Evolutionary conservation across 352 stramenopile species (phyloP).

Genomic region (Pythium periplocum): DNA sequence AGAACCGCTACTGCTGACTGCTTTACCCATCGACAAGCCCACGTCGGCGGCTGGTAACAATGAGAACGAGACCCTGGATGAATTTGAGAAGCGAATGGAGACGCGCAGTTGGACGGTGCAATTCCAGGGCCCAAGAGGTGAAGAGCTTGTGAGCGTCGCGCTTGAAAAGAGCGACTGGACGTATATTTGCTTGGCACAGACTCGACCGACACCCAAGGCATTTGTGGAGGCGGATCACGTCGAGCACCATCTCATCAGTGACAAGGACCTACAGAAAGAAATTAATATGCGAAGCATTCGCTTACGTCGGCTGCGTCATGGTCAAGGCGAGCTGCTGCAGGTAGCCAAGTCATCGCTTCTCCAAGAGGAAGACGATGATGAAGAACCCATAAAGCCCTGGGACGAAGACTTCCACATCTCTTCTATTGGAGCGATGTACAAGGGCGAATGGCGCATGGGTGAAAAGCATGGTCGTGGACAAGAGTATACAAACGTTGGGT

Average conservation of each 20-base stretch:
- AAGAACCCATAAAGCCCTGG: slow-evolving; percentile 22
- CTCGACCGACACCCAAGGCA: slow-evolving; percentile 37
- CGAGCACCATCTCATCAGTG: slow-evolving; percentile 37
- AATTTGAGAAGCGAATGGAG: slow-evolving; percentile 31
- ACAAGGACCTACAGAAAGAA: slow-evolving; percentile 42
- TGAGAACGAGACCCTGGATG: slow-evolving; percentile 20
- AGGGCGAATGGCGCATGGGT: slow-evolving; percentile 40
- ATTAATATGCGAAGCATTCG: slow-evolving; percentile 64
- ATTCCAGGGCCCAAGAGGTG: slow-evolving; percentile 43
- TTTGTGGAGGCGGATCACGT: slow-evolving; percentile 60
- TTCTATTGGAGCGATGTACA: slow-evolving; percentile 54
- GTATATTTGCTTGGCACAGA: slow-evolving; percentile 54
- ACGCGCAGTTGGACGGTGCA: slow-evolving; percentile 47
- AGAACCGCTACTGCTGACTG: slow-evolving; percentile 41
- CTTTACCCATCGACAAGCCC: slow-evolving; percentile 26
- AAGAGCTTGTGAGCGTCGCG: slow-evolving; percentile 36
- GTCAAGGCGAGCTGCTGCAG: slow-evolving; percentile 36
- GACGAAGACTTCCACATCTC: slow-evolving; percentile 66
- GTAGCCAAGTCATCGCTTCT: neutral
- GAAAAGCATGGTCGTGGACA: slow-evolving; percentile 46
- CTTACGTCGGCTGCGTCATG: slow-evolving; percentile 48
- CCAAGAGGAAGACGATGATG: neutral
- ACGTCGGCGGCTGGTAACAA: slow-evolving; percentile 16
- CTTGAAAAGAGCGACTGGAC: slow-evolving; percentile 65
- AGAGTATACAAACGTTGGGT: slow-evolving; percentile 58